Evolutionary conservation across 129 eudicot species (phyloP), one percentile per base, ranked within the genome.

Genomic region (Saposhnikovia divaricata): DNA sequence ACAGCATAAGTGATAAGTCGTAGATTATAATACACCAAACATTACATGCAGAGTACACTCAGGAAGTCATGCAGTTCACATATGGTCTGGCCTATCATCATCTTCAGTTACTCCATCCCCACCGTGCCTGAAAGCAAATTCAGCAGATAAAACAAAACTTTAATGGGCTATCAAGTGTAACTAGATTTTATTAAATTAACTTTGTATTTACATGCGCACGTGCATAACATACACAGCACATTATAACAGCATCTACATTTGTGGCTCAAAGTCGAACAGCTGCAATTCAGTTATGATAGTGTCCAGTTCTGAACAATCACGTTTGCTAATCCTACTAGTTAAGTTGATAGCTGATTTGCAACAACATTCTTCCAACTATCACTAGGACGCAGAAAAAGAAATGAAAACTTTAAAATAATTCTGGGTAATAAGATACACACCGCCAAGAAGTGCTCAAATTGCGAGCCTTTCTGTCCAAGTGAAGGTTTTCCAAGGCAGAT

Each of bases 401-500:
- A 79, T 46, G 2, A 79, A 27, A 61, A 16, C 0, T 19, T 1
- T 8, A 21, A n/a, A 57, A 15, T 5, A 69, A 46, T n/a, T 76
- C 48, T 50, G 42, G 3, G 73, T 25, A 19, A 1, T 53, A 27
- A 78, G 79, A 81, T 79, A 87, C 86, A 76, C 39, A 93, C 98
- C 97, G 83, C 98, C 98, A 94, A 66, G 98, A 91, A 16, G 87
- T 81, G 78, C 97, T 94, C 48, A 90, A 77, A 80, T 89, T 89
- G 43, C 97, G 90, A 76, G 97, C 87, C 82, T 95, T 95, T 74
- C 97, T 84, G 76, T 95, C 98, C 91, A 95, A 75, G 77, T 95
- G 96, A 85, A 95, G 89, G 84, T 90, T 95, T 84, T 95, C 94
- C 77, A 95, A 70, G 71, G 97, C 94, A 79, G 87, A 74, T 46